phyloP scores from a whole-genome alignment of 768 basidiomycete genomes.

The Amanita rimosa region DNA sequence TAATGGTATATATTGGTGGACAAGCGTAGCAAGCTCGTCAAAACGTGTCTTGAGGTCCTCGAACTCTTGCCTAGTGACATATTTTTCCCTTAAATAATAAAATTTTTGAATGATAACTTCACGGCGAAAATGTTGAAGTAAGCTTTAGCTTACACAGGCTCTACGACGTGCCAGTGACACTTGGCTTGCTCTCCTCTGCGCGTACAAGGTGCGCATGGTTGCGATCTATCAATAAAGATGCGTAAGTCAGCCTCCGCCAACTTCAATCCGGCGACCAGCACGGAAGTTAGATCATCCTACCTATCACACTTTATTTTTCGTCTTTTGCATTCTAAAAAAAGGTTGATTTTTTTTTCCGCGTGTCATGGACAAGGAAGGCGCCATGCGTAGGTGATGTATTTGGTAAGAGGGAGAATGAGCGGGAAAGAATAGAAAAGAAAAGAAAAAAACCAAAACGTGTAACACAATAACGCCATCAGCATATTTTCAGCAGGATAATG shows the following conservation, averaged over 20 bases:
- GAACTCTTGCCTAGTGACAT: slow-evolving; percentile 67
- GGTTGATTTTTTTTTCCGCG: slow-evolving; percentile 12
- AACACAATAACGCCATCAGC: background rate
- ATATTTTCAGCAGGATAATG: background rate
- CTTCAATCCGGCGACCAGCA: slow-evolving; percentile 6
- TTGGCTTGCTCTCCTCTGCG: slow-evolving; percentile 70
- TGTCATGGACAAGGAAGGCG: slow-evolving; percentile 21
- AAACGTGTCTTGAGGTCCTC: slow-evolving; percentile 63
- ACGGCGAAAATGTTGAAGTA: slow-evolving; percentile 8
- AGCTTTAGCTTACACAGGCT: slow-evolving; percentile 55
- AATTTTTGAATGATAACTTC: slow-evolving; percentile 5
- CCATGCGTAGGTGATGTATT: background rate
- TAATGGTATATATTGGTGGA: slow-evolving; percentile 33
- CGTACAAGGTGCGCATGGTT: slow-evolving; percentile 74
- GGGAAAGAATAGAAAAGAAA: too few relatives aligned
- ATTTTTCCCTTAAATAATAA: slow-evolving; percentile 51
- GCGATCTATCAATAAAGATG: slow-evolving; percentile 34
- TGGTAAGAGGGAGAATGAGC: background rate
- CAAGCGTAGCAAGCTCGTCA: slow-evolving; percentile 45
- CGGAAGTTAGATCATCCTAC: slow-evolving; percentile 26
- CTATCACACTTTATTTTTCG: slow-evolving; percentile 86
- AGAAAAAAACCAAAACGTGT: slow-evolving; percentile 5
- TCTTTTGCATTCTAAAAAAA: slow-evolving; percentile 61
- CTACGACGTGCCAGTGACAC: slow-evolving; percentile 77
- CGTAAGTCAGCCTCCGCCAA: slow-evolving; percentile 14